Percentiles rank a stretch among this genome's conserved stretches.
Conservation (phyloP, 140 eudicot genomes). For the Flaveria floridana region DNA sequence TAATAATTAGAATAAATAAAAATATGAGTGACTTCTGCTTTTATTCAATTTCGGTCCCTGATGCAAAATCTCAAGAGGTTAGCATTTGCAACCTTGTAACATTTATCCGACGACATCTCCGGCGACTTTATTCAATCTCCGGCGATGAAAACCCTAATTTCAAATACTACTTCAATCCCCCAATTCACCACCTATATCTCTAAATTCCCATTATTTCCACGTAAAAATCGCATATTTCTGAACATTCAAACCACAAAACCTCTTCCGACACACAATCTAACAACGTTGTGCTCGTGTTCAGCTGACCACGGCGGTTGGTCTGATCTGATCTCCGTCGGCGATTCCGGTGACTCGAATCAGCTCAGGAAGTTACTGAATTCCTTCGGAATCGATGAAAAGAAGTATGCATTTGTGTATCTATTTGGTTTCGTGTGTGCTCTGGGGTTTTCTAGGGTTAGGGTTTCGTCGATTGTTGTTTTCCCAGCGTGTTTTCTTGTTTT, state of each 20-base stretch:
- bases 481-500: constrained; percentile 85
- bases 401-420: constrained; percentile 62
- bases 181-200: constrained; percentile 29
- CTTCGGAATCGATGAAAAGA: constrained; percentile 69
- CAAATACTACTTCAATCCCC: constrained; percentile 29
- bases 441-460: constrained; percentile 80
- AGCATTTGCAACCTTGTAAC: constrained; percentile 13
- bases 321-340: constrained; percentile 23
- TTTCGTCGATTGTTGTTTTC: constrained; percentile 67
- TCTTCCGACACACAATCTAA: constrained; percentile 21
- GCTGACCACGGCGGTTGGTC: constrained; percentile 39
- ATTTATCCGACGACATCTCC: constrained; percentile 25
- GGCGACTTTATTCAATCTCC: constrained; percentile 13
- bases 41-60: neutral
- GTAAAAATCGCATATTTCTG: constrained; percentile 28
- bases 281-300: constrained; percentile 39
- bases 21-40: too few species aligned
- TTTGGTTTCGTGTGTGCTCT: constrained; percentile 86
- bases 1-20: too few species aligned
- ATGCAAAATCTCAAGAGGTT: neutral
- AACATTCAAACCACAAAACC: constrained; percentile 31
- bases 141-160: constrained; percentile 43
- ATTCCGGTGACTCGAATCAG: constrained; percentile 63
- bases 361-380: constrained; percentile 48
- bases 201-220: constrained; percentile 36